Evolutionary conservation across 2,329 filamentous ascomycete genomes (phyloP), one percentile per base, ranked within the genome.

Genomic region (Basipetospora sp.): DNA sequence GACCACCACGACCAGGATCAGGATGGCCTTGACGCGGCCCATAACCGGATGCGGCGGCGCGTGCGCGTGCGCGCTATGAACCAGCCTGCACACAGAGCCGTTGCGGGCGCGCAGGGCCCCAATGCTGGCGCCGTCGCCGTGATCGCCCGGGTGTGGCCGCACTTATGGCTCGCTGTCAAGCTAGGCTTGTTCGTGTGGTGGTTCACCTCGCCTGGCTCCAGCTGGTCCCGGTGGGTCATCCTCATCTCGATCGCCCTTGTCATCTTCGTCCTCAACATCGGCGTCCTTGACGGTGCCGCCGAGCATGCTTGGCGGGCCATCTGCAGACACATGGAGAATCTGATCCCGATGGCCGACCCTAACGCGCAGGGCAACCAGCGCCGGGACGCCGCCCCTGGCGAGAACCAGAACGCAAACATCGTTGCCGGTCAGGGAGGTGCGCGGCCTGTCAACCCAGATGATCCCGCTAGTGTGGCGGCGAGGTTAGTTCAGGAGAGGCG

Each of bases 151-250:
- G 38, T 72, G n/a, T 70, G 68, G 60, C 71, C 71, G n/a, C 67
- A 77, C 37, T 50, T 79, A 19, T 79, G 74, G 74, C 60, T 78
- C 36, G 45, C 77, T 1, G 56, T 73, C 26, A 65, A 74, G 6
- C 54, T 80, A 8, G 58, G 63, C 9, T 53, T 71, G 5, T 76
- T 79, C 49, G 64, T 78, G 10, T 79, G 72, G 71, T 73, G 75
- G 54, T 77, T 79, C 43, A 77, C 74, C 1, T 65, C 65, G 8
- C 65, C 69, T 0, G 62, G 65, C 31, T 60, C 65, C 2, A 75
- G 65, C 47, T 77, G 72, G 72, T 64, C 64, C 8, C 65, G 73
- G 34, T 76, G 68, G 66, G 47, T 71, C 6, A 65, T 66, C 15
- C 64, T 78, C 16, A 57, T 71, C 30, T 56, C 60, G 5, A 57